Base-by-base conservation (phyloP, 768 basidiomycete species). In the Pholiota conissans region DNA sequence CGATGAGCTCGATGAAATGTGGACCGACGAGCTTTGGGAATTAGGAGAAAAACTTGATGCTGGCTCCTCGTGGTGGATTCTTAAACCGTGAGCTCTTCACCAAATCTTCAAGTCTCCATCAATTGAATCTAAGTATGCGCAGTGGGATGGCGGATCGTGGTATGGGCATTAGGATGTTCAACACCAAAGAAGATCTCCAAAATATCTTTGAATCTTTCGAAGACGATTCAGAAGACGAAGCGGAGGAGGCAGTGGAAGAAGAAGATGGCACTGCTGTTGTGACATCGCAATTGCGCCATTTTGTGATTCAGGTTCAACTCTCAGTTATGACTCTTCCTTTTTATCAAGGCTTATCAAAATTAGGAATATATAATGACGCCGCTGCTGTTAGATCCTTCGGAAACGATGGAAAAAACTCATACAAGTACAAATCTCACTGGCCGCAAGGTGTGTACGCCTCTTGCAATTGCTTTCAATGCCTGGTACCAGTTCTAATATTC, bases 111-210 rank as follows among this genome's bases (percentile, higher is more conserved):
- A 18, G 30, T n/a, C 39, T 29, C 27, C 22, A 34, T 26, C 39
- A 58, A 51, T 59, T 53, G 30, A 57, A 30, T 37, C 52, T 53
- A 46, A 55, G 34, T 58, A n/a, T 34, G 42, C n/a, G 10, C 56
- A 83, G 81, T 46, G 93, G 94, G 16, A 96, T 99, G 91, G 89
- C 95, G 1, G 95, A 98, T 75, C 83, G 93, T 49, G 97, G 95
- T 11, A 93, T 93, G 81, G 97, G 96, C 2, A 95, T 99, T 61
- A 76, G 95, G 45, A 74, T 99, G 47, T 98, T 99, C 73, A 84
- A 89, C 52, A 87, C 81, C 54, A 89, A 89, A 71, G 83, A 84
- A 11, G 76, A 83, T 29, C 77, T 99, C 57, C 81, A 83, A 56
- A 65, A 69, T 4, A 95, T 98, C 24, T 92, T 98, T 59, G 80